A percentile compares a stretch with the other conserved stretches of the same genome.
Evolutionary conservation across 1,284 basidiomycete species (phyloP).

Genomic region (Retiboletus fuscus): DNA sequence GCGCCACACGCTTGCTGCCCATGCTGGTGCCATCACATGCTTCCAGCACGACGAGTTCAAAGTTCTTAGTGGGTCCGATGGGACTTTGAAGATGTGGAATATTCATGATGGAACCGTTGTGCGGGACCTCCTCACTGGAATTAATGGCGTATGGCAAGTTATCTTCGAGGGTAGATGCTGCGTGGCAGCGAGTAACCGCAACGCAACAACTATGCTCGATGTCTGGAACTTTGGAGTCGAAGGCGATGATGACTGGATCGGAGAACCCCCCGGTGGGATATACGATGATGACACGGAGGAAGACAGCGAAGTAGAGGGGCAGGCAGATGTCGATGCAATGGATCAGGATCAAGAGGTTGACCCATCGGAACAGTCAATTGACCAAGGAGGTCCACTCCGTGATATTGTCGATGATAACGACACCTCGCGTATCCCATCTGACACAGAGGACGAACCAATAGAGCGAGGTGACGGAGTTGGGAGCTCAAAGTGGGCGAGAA

Average conservation of each 20-base stretch:
- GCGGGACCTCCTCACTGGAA: constrained; percentile 87
- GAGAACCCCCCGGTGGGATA: constrained; percentile 61
- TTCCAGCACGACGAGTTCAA: constrained; percentile 98
- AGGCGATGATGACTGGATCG: constrained; percentile 68
- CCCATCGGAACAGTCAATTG: constrained; percentile 63
- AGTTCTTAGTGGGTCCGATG: constrained; percentile 92
- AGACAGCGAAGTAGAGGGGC: constrained; percentile 65
- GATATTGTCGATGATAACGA: constrained; percentile 49
- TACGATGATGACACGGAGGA: constrained; percentile 68
- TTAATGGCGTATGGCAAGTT: constrained; percentile 95
- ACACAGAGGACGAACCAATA: constrained; percentile 49
- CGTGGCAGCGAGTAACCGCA: constrained; percentile 90
- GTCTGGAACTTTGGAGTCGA: constrained; percentile 88
- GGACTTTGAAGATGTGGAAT: constrained; percentile 98
- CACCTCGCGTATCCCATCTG: constrained; percentile 38
- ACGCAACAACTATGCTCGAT: constrained; percentile 81
- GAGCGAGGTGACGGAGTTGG: constrained; percentile 48
- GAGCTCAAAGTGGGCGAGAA: constrained; percentile 53
- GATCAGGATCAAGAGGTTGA: constrained; percentile 69
- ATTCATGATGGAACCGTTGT: constrained; percentile 85
- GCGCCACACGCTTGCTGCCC: constrained; percentile 84
- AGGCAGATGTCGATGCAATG: constrained; percentile 71
- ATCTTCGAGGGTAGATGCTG: constrained; percentile 93
- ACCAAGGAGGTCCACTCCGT: constrained; percentile 56
- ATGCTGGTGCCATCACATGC: constrained; percentile 95